Evolutionary conservation across 345 rosid species (phyloP), one percentile per base, ranked within the genome.

Genomic region (Brassica carinata): DNA sequence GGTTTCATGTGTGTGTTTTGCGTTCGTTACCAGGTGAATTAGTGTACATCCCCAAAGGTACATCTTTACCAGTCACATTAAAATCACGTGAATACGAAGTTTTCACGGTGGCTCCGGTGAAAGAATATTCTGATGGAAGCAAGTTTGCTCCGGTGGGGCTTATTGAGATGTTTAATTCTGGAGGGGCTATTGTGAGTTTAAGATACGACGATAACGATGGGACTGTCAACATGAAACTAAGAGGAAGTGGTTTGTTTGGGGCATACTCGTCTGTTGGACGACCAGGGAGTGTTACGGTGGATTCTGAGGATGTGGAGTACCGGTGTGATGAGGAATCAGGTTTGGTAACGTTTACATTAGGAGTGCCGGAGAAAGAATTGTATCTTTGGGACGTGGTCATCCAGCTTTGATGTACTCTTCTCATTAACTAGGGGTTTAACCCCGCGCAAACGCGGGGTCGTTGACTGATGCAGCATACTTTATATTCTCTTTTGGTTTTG

Each of bases 261-360:
- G 31, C 26, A 9, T 61, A 61, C 31, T 61, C 64, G 19, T 64
- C 69, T 15, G 7, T 11, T 8, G 66, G 84, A 78, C 89, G 91
- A 1, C 88, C 75, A 71, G 40, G n/a, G 68, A 85, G 83, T 83
- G 90, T 90, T 64, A 75, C n/a, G 36, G 89, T 89, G 77, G 94
- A 88, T 55, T 78, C 53, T 15, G 4, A 84, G n/a, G 85, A 86
- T 69, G 84, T 71, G 33, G 86, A 88, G 45, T 87, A 84, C 84
- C 71, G 64, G 19, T 86, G 89, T 79, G 76, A 75, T 48, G 55
- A 73, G 53, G 85, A 75, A 33, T 78, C 89, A 74, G 90, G 89
- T 18, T 77, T 88, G 29, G 74, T 91, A 72, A 81, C 85, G 2
- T 48, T 93, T 61, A 63, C 81, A 34, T 84, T 88, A 26, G 79